A percentile compares a stretch with the other conserved stretches of the same genome.
Conservation (phyloP, 2,329 filamentous ascomycete genomes). For the Nemania sp. region DNA sequence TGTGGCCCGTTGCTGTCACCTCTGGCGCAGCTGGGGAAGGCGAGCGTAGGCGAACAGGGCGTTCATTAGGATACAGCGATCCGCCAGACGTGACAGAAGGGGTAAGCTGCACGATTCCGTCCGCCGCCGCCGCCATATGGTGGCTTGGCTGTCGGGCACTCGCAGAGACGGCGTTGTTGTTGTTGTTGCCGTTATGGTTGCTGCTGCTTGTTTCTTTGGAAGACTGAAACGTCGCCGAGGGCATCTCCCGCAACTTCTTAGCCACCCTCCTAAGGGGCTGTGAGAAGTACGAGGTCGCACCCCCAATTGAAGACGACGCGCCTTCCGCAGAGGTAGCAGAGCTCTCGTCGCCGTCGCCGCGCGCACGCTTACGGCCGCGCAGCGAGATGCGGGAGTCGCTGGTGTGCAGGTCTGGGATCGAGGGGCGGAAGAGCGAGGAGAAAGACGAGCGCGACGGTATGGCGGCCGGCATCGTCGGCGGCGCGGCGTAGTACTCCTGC, state of each 20-base stretch:
- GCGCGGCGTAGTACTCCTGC: background rate
- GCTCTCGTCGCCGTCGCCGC: conserved; percentile 54
- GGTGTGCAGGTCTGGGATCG: conserved; percentile 35
- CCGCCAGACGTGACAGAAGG: conserved; percentile 34
- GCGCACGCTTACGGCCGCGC: conserved; percentile 65
- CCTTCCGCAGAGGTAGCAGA: conserved; percentile 35
- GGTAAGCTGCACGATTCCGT: conserved; percentile 38
- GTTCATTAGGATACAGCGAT: conserved; percentile 30
- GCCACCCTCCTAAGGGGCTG: conserved; percentile 54
- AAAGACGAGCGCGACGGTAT: conserved; percentile 24
- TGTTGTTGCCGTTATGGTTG: no score
- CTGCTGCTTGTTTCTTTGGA: conserved; percentile 14
- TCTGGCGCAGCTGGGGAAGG: conserved; percentile 27
- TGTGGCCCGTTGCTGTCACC: background rate
- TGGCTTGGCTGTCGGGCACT: background rate
- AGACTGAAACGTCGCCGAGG: conserved; percentile 43
- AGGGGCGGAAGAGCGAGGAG: conserved; percentile 30
- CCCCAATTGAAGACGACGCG: conserved; percentile 37
- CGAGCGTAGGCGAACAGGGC: conserved; percentile 33
- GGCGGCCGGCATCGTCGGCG: background rate
- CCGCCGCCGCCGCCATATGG: conserved; percentile 17
- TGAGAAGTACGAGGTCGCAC: conserved; percentile 39
- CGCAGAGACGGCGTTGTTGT: conserved; percentile 11
- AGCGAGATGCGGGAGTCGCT: conserved; percentile 44
- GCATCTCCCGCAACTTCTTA: conserved; percentile 68